phyloP scores from a whole-genome alignment of 768 basidiomycete species.

The Mycena alexandri region DNA sequence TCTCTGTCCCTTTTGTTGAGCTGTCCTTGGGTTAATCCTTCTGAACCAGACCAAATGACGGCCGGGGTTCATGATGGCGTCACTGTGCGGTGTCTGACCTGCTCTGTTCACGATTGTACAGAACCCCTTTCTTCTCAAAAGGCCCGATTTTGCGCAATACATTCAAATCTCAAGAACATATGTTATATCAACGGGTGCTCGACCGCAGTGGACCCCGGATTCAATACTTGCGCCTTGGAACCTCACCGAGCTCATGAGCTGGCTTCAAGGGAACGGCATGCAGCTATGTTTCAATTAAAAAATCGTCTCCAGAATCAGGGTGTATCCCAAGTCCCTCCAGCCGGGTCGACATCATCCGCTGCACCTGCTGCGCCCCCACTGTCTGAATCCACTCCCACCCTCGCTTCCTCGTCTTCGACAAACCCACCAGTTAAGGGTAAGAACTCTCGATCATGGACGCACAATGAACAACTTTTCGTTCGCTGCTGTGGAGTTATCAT shows the following conservation, averaged over 20 bases:
- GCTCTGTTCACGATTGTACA: constrained; percentile 17
- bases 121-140: constrained; percentile 22
- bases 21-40: not conserved
- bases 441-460: constrained; percentile 32
- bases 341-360: not conserved
- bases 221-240: not conserved
- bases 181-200: constrained; percentile 5
- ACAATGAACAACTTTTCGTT: constrained; percentile 42
- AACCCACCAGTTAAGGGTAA: not conserved
- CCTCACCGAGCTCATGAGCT: constrained; percentile 3
- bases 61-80: constrained; percentile 25
- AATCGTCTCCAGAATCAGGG: constrained; percentile 6
- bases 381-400: no score
- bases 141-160: not conserved
- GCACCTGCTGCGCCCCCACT: no score
- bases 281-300: constrained; percentile 20
- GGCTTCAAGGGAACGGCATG: not conserved
- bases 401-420: not conserved
- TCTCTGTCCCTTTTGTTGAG: not conserved
- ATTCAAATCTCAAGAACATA: not conserved
- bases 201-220: not conserved
- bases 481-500: not conserved
- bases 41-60: constrained; percentile 23
- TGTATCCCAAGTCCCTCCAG: not conserved
- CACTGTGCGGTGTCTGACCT: no score